Evolutionary conservation across 1,284 basidiomycete species (phyloP).

Genomic region (Ganoderma multipileum): DNA sequence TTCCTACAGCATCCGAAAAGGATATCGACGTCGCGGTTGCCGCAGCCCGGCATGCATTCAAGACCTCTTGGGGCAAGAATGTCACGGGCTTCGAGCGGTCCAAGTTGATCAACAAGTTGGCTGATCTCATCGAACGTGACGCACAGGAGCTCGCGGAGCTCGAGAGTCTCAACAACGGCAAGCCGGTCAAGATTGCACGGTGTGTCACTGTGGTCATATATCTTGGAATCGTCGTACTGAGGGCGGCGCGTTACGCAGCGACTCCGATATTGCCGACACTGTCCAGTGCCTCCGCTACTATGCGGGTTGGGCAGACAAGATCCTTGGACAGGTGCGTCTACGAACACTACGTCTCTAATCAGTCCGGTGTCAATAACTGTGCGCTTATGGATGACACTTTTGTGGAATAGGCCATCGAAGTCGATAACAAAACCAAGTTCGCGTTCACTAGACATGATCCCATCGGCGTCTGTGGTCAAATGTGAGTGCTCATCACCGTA

Average conservation of each 20-base stretch:
- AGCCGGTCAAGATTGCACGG: conserved; percentile 81
- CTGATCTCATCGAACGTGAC: conserved; percentile 92
- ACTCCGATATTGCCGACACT: conserved; percentile 86
- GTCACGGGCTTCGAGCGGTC: conserved; percentile 84
- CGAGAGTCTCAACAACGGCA: conserved; percentile 85
- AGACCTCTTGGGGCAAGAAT: conserved; percentile 91
- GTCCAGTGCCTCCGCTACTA: conserved; percentile 86
- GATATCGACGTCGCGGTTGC: conserved; percentile 87
- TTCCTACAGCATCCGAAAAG: conserved; percentile 63
- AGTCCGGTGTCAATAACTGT: background rate
- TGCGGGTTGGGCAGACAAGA: conserved; percentile 72
- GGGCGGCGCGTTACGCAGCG: conserved; percentile 53
- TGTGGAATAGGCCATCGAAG: conserved; percentile 72
- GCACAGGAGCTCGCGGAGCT: conserved; percentile 79
- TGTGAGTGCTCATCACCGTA: conserved; percentile 54
- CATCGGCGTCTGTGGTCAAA: conserved; percentile 92
- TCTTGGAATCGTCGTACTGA: background rate
- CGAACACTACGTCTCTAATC: background rate
- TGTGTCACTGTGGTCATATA: conserved; percentile 33
- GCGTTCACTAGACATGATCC: conserved; percentile 93
- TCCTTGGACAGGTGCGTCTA: conserved; percentile 51
- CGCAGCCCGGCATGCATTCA: conserved; percentile 86
- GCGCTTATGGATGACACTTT: background rate
- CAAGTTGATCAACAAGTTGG: conserved; percentile 83
- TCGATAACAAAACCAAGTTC: conserved; percentile 81